Evolutionary conservation across 2,329 filamentous ascomycete species (phyloP).

Genomic region (Thelonectria olida): DNA sequence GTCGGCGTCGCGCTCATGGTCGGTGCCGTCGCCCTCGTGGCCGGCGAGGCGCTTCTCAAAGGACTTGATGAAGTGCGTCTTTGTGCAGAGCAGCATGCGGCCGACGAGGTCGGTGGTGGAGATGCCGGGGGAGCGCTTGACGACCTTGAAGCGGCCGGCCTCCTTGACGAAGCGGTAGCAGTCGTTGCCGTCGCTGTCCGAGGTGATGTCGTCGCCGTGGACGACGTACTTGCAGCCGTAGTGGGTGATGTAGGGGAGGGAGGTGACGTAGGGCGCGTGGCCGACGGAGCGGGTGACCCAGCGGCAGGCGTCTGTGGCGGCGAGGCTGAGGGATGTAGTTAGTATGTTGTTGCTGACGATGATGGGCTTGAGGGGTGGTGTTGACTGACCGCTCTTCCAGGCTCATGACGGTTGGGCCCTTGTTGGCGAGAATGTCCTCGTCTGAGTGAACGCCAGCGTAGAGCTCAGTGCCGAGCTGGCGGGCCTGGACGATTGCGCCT

Average conservation of each 20-base stretch:
- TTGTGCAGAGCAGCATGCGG: conserved; percentile 96
- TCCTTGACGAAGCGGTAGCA: conserved; percentile 98
- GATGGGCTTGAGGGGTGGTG: conserved; percentile 9
- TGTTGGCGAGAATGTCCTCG: conserved; percentile 94
- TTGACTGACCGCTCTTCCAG: conserved; percentile 77
- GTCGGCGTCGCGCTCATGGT: conserved; percentile 70
- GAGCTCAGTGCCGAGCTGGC: conserved; percentile 87
- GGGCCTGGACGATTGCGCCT: conserved; percentile 94
- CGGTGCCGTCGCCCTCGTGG: conserved; percentile 75
- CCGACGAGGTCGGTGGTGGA: conserved; percentile 98
- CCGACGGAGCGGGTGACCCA: conserved; percentile 90
- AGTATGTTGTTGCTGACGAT: background rate
- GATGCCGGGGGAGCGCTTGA: conserved; percentile 95
- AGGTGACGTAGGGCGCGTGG: conserved; percentile 92
- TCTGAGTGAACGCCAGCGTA: conserved; percentile 95
- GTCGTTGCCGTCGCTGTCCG: conserved; percentile 91
- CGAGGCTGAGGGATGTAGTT: conserved; percentile 63
- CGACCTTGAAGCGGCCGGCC: conserved; percentile 92
- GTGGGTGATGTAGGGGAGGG: conserved; percentile 91
- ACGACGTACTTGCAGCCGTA: conserved; percentile 97
- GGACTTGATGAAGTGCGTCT: conserved; percentile 89
- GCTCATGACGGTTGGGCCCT: conserved; percentile 97
- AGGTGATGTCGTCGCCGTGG: conserved; percentile 97
- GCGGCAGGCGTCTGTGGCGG: conserved; percentile 92
- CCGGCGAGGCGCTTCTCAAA: conserved; percentile 75